A percentile compares a stretch with the other conserved stretches of the same genome.
These are phyloP conservation scores for Aurifilum marmelostoma DNA, from an alignment of 2,329 filamentous ascomycete species.

Conservation along the genomic window DNA sequence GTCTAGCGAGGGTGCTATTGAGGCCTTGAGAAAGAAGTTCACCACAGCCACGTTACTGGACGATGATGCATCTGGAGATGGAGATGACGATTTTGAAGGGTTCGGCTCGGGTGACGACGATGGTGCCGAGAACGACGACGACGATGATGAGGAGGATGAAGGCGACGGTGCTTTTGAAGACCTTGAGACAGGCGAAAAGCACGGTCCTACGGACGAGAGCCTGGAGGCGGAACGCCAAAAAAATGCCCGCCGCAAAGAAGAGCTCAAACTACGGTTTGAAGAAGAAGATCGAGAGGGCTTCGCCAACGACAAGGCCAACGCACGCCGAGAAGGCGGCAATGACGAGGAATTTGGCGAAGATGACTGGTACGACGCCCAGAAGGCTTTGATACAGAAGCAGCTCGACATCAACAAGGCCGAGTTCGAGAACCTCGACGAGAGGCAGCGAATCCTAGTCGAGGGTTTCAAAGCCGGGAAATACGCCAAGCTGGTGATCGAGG, in stretches of 20 bases:
- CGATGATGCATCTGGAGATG: conserved; percentile 48
- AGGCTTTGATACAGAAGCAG: conserved; percentile 92
- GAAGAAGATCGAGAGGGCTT: conserved; percentile 98
- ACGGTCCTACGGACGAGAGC: conserved; percentile 48
- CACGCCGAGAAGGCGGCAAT: conserved; percentile 68
- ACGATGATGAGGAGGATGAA: conserved; percentile 55
- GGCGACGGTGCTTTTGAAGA: conserved; percentile 64
- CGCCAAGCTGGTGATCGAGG: conserved; percentile 85
- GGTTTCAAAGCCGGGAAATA: conserved; percentile 93
- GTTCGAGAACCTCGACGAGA: conserved; percentile 84
- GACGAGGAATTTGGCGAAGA: conserved; percentile 91
- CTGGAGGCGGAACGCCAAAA: conserved; percentile 88
- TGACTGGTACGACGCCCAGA: conserved; percentile 98
- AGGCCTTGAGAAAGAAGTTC: conserved; percentile 75
- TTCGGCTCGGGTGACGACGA: conserved; percentile 44
- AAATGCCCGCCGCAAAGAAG: conserved; percentile 91
- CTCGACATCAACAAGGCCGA: conserved; percentile 95
- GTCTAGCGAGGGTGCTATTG: conserved; percentile 77
- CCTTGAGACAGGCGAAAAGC: conserved; percentile 74
- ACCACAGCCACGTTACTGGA: conserved; percentile 67
- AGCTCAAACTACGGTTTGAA: conserved; percentile 91
- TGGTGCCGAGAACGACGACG: conserved; percentile 46
- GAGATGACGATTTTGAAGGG: conserved; percentile 46
- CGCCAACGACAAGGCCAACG: conserved; percentile 82
- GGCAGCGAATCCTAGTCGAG: conserved; percentile 81